phyloP scores from a whole-genome alignment of 257 asterid species.

The Forsythia suspensa region DNA sequence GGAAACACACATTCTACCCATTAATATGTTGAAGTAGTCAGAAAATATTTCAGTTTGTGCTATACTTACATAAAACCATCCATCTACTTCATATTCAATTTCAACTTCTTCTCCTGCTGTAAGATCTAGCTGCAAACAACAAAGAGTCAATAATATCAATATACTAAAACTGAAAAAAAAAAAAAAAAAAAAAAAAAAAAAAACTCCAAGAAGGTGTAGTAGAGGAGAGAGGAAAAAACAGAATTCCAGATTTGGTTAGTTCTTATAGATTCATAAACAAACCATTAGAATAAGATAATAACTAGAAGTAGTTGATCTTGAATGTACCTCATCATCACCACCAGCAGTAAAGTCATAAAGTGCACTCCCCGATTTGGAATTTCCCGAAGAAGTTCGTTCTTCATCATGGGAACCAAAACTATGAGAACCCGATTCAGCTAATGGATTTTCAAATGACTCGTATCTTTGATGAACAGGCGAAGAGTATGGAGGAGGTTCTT shows the following conservation, averaged over 20 bases:
- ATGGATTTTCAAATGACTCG: conserved; percentile 90
- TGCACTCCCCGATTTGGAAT: conserved; percentile 75
- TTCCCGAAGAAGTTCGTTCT: conserved; percentile 70
- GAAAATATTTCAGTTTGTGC: conserved; percentile 12
- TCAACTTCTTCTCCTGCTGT: conserved; percentile 93
- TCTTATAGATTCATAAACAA: background rate
- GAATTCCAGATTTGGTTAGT: conserved; percentile 2
- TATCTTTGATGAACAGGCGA: conserved; percentile 77
- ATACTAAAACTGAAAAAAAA: conserved; percentile 9
- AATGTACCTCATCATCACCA: conserved; percentile 95
- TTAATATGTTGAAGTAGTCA: background rate
- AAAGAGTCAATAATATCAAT: conserved; percentile 25
- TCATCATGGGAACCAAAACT: conserved; percentile 67
- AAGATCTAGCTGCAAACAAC: conserved; percentile 71
- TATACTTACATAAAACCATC: conserved; percentile 95
- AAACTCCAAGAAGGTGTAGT: conserved; percentile 15
- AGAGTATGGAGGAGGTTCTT: conserved; percentile 99
- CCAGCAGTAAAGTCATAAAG: conserved; percentile 99
- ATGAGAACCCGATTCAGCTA: conserved; percentile 72
- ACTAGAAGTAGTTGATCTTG: background rate
- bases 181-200: conserved; percentile 13
- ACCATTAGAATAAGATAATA: background rate
- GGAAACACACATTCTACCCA: background rate
- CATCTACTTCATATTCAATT: conserved; percentile 97
- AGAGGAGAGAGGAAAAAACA: background rate